Conservation (phyloP, 2,329 filamentous ascomycete genomes). For the Pseudohalonectria lignicola region DNA sequence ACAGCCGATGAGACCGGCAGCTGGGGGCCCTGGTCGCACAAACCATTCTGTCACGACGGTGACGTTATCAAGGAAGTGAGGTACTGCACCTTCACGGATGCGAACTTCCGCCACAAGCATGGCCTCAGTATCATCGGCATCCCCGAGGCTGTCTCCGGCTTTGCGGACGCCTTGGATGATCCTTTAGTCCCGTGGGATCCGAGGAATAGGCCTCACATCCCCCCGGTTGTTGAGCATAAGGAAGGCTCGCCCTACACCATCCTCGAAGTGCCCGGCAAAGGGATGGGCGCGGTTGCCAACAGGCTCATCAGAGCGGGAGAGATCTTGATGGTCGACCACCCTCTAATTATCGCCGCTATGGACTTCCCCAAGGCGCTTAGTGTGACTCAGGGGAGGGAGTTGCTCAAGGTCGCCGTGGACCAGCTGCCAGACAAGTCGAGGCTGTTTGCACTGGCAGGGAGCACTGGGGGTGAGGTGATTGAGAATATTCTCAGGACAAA, state of each 20-base stretch:
- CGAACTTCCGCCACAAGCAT: constrained; percentile 8
- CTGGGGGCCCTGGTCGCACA: background rate
- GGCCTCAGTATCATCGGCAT: constrained; percentile 11
- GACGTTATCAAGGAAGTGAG: background rate
- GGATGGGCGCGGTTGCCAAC: constrained; percentile 18
- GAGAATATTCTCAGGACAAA: constrained; percentile 23
- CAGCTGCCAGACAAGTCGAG: constrained; percentile 13
- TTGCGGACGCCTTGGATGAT: constrained; percentile 10
- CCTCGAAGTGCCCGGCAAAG: constrained; percentile 15
- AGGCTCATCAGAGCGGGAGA: constrained; percentile 18
- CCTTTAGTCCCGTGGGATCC: constrained; percentile 8
- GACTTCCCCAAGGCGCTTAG: constrained; percentile 9
- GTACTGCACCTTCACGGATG: constrained; percentile 12
- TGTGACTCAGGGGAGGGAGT: constrained; percentile 9
- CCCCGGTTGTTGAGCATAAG: constrained; percentile 4
- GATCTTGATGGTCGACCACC: constrained; percentile 18
- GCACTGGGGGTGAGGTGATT: constrained; percentile 17
- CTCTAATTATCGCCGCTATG: constrained; percentile 16
- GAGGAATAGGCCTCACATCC: constrained; percentile 5
- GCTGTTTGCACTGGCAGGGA: constrained; percentile 16
- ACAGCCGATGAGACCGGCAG: background rate
- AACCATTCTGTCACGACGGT: background rate
- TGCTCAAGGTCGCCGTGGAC: constrained; percentile 17
- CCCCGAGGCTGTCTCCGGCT: constrained; percentile 10
- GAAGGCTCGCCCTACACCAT: constrained; percentile 14